These are phyloP conservation scores for Coniochaeta sp. DNA, from an alignment of 2,329 filamentous ascomycete species.

Conservation along the genomic window DNA sequence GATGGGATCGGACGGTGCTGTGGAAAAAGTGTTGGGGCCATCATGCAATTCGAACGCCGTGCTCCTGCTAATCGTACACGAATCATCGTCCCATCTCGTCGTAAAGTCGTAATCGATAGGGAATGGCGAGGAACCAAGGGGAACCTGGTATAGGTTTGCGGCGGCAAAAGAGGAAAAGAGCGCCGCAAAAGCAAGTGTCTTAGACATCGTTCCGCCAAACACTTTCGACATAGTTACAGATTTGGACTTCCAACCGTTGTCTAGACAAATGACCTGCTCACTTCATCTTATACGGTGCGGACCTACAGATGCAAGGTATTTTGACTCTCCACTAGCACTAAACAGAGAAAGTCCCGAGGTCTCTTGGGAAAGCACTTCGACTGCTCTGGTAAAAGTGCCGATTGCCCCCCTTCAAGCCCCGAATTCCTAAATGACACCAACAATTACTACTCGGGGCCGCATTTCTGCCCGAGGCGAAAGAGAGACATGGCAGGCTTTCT, in stretches of 20 bases:
- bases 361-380: neutral
- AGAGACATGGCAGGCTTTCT: neutral
- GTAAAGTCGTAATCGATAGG: conserved; percentile 1
- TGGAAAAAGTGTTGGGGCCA: conserved; percentile 2
- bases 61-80: conserved; percentile 3
- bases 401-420: neutral
- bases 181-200: neutral
- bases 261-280: neutral
- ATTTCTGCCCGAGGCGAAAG: neutral
- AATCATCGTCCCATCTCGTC: neutral
- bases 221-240: conserved; percentile 2
- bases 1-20: neutral
- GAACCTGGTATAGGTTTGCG: conserved; percentile 2
- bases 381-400: conserved; percentile 1
- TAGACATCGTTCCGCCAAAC: conserved; percentile 3
- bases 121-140: neutral
- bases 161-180: conserved; percentile 1
- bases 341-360: conserved; percentile 3
- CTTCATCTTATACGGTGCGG: neutral
- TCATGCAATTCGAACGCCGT: conserved; percentile 5
- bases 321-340: neutral
- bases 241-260: neutral
- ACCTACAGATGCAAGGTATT: neutral
- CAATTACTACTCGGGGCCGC: neutral
- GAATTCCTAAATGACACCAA: neutral